A percentile compares a stretch with the other conserved stretches of the same genome.
These are phyloP conservation scores for Platanthera zijinensis DNA, from an alignment of 106 monocot genomes.

Conservation along the genomic window DNA sequence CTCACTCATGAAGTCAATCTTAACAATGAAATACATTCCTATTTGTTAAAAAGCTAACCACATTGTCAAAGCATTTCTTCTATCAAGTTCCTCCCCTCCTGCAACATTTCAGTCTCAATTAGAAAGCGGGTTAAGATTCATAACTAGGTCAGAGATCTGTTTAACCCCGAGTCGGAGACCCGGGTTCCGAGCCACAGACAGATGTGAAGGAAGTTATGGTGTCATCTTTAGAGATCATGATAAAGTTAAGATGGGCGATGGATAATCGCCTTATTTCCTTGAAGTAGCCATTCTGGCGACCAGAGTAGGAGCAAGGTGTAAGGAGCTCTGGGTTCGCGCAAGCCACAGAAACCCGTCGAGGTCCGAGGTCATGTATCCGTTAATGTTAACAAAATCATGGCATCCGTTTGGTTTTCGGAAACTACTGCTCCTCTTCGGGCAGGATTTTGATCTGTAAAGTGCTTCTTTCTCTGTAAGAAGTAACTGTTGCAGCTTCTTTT, in stretches of 20 bases:
- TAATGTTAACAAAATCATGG: slow-evolving; percentile 24
- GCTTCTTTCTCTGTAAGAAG: slow-evolving; percentile 70
- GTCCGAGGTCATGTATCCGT: slow-evolving; percentile 50
- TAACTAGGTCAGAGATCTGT: background rate
- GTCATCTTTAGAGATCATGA: slow-evolving; percentile 53
- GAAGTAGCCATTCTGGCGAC: slow-evolving; percentile 49
- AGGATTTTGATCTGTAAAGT: slow-evolving; percentile 58
- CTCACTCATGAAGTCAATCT: background rate
- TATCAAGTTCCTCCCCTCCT: background rate
- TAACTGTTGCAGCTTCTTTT: slow-evolving; percentile 64
- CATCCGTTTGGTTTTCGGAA: slow-evolving; percentile 27
- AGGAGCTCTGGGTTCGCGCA: slow-evolving; percentile 55
- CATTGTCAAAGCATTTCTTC: background rate
- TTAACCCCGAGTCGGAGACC: slow-evolving; percentile 36
- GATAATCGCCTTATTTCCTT: slow-evolving; percentile 42
- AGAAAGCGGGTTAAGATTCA: background rate
- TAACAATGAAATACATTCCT: background rate
- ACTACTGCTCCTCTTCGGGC: slow-evolving; percentile 42
- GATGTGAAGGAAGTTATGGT: slow-evolving; percentile 57
- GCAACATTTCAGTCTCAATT: background rate
- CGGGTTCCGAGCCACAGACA: slow-evolving; percentile 55
- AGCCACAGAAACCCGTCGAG: slow-evolving; percentile 40
- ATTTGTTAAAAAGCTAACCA: background rate
- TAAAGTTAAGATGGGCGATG: slow-evolving; percentile 51
- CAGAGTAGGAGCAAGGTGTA: slow-evolving; percentile 68